These are phyloP conservation scores for Neurospora cerealis DNA, from an alignment of 495 filamentous ascomycete species.

Conservation along the genomic window DNA sequence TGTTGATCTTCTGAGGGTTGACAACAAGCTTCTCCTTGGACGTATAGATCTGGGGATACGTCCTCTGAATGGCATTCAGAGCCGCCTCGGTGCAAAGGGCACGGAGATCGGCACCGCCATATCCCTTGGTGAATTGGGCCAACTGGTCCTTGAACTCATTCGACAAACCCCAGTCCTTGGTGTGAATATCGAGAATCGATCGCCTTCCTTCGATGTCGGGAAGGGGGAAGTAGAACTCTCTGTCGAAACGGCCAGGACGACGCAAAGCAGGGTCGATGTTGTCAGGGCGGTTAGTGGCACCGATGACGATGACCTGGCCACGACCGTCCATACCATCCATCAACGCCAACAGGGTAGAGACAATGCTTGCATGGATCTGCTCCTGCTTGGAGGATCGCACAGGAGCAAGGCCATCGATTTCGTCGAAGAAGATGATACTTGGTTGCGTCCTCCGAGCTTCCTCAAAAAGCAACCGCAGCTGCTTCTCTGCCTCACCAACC, in stretches of 20 bases:
- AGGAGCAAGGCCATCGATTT: slow-evolving; percentile 93
- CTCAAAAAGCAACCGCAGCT: slow-evolving; percentile 86
- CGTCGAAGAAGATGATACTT: slow-evolving; percentile 99
- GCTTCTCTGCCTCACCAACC: slow-evolving; percentile 96
- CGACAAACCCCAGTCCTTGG: slow-evolving; percentile 81
- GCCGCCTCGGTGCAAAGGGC: slow-evolving; percentile 97
- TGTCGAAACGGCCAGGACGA: slow-evolving; percentile 88
- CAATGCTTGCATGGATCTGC: slow-evolving; percentile 96
- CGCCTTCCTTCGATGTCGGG: slow-evolving; percentile 70
- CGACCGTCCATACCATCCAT: slow-evolving; percentile 99
- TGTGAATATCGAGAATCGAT: slow-evolving; percentile 89
- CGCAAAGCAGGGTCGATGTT: slow-evolving; percentile 92
- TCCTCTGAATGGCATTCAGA: slow-evolving; percentile 91
- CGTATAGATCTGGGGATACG: slow-evolving; percentile 91
- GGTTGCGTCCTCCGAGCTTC: slow-evolving; percentile 92
- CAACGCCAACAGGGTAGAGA: slow-evolving; percentile 84
- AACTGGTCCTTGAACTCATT: slow-evolving; percentile 70
- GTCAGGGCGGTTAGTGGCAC: slow-evolving; percentile 94
- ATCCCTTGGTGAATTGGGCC: slow-evolving; percentile 84
- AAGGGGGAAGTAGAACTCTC: slow-evolving; percentile 95
- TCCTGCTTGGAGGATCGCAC: slow-evolving; percentile 96
- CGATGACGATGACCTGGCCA: slow-evolving; percentile 96
- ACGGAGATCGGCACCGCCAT: slow-evolving; percentile 88
- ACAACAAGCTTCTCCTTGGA: slow-evolving; percentile 86
- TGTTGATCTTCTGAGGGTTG: slow-evolving; percentile 69